These are phyloP conservation scores for Beauveria brongniartii DNA, from an alignment of 2,329 filamentous ascomycete genomes.

Conservation along the genomic window DNA sequence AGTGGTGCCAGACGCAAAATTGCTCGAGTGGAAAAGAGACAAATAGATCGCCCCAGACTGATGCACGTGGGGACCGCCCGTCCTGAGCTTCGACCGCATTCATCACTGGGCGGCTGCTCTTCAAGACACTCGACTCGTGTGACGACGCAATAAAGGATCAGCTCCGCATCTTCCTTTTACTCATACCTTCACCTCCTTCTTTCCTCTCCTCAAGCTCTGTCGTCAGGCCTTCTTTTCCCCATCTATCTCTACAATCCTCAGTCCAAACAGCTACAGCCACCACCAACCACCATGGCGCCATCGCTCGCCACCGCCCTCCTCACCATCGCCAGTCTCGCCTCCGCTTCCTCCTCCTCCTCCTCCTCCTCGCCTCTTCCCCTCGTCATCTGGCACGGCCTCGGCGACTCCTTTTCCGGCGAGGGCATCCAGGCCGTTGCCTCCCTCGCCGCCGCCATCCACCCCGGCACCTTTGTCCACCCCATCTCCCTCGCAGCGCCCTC, in stretches of 20 bases:
- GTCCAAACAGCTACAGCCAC: background rate
- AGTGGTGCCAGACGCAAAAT: too few species aligned
- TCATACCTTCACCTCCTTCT: background rate
- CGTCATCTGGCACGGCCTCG: slow-evolving; percentile 85
- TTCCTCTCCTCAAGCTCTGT: background rate
- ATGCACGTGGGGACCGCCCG: background rate
- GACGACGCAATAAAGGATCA: too few species aligned
- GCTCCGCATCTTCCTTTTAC: too few species aligned
- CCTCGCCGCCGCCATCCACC: slow-evolving; percentile 66
- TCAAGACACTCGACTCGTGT: background rate
- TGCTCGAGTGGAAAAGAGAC: background rate
- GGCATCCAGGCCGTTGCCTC: slow-evolving; percentile 63
- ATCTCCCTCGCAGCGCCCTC: slow-evolving; percentile 51
- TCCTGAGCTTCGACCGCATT: too few species aligned
- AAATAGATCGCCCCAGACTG: background rate
- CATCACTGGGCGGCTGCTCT: background rate
- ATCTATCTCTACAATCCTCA: background rate
- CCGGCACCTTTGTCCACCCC: slow-evolving; percentile 77
- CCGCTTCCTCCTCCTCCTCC: background rate
- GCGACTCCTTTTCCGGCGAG: slow-evolving; percentile 67
- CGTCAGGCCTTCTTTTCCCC: background rate
- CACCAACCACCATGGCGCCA: slow-evolving; percentile 9
- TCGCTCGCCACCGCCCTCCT: slow-evolving; percentile 11
- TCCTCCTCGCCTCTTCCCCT: slow-evolving; percentile 66
- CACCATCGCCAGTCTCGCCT: background rate